Conservation (phyloP, 345 rosid genomes). For the Salix dunnii region DNA sequence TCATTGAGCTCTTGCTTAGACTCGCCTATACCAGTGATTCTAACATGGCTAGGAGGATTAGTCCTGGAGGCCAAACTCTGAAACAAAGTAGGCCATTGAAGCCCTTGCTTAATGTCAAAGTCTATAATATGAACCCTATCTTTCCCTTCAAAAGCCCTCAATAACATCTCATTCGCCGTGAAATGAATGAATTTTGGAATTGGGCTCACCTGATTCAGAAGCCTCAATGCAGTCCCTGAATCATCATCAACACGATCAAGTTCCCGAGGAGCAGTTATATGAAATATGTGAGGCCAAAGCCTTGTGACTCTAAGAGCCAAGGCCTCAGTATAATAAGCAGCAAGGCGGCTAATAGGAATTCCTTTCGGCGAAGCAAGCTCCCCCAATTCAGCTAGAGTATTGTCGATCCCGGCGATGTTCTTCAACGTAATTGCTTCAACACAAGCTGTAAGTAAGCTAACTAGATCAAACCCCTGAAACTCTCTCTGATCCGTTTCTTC, state of each 20-base stretch:
- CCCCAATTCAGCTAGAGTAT: slow-evolving; percentile 65
- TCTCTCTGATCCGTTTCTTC: slow-evolving; percentile 44
- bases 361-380: slow-evolving; percentile 80
- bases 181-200: slow-evolving; percentile 89
- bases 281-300: slow-evolving; percentile 90
- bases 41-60: slow-evolving; percentile 77
- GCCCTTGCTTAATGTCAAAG: slow-evolving; percentile 95
- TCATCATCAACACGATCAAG: slow-evolving; percentile 70
- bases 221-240: slow-evolving; percentile 70
- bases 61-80: slow-evolving; percentile 82
- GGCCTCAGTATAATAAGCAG: slow-evolving; percentile 82
- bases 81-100: slow-evolving; percentile 94
- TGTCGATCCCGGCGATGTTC: slow-evolving; percentile 58
- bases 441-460: slow-evolving; percentile 61
- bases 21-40: slow-evolving; percentile 91
- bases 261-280: slow-evolving; percentile 72
- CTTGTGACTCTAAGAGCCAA: slow-evolving; percentile 70
- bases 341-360: slow-evolving; percentile 61
- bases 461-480: slow-evolving; percentile 69
- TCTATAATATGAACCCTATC: slow-evolving; percentile 90
- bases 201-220: slow-evolving; percentile 85
- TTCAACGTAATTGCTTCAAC: slow-evolving; percentile 79
- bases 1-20: slow-evolving; percentile 86
- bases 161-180: slow-evolving; percentile 82
- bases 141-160: slow-evolving; percentile 88